Conservation (phyloP, 495 filamentous ascomycete genomes). For the Massariosphaeria phaeospora region DNA sequence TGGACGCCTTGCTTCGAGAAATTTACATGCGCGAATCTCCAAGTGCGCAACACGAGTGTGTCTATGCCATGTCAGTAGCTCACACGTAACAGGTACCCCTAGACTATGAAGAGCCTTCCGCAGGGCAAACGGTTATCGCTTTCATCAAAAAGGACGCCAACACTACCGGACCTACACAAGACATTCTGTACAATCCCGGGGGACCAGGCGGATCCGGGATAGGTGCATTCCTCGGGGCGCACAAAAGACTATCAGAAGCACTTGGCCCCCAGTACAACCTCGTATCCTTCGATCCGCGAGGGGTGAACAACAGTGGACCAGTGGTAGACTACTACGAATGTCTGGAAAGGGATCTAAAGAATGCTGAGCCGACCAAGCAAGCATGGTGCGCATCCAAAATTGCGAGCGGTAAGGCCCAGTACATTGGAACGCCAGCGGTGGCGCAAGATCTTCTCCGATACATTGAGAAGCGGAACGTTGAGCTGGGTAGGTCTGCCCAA, state of each 20-base stretch:
- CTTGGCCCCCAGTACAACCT: slow-evolving; percentile 45
- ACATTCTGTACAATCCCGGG: slow-evolving; percentile 43
- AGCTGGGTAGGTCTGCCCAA: slow-evolving; percentile 12
- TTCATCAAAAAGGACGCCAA: slow-evolving; percentile 37
- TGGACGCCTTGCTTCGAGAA: slow-evolving; percentile 29
- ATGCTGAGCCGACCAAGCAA: slow-evolving; percentile 31
- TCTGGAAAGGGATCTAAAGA: slow-evolving; percentile 31
- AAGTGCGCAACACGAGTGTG: not conserved
- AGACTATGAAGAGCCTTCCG: slow-evolving; percentile 40
- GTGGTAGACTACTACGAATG: slow-evolving; percentile 45
- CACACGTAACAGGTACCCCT: slow-evolving; percentile 38
- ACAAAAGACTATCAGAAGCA: slow-evolving; percentile 18
- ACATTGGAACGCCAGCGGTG: slow-evolving; percentile 46
- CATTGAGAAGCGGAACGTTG: slow-evolving; percentile 45
- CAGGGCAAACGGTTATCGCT: slow-evolving; percentile 34
- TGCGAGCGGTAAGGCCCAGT: slow-evolving; percentile 39
- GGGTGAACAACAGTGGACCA: slow-evolving; percentile 36
- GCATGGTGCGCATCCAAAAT: slow-evolving; percentile 34
- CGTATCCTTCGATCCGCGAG: slow-evolving; percentile 50
- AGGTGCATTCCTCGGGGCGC: not conserved
- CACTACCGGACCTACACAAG: slow-evolving; percentile 38
- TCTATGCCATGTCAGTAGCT: slow-evolving; percentile 26
- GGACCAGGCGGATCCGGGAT: slow-evolving; percentile 46
- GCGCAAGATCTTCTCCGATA: slow-evolving; percentile 49
- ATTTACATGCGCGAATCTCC: slow-evolving; percentile 4